These are phyloP conservation scores for Cadophora sp. DNA, from an alignment of 2,329 filamentous ascomycete species.

Conservation along the genomic window DNA sequence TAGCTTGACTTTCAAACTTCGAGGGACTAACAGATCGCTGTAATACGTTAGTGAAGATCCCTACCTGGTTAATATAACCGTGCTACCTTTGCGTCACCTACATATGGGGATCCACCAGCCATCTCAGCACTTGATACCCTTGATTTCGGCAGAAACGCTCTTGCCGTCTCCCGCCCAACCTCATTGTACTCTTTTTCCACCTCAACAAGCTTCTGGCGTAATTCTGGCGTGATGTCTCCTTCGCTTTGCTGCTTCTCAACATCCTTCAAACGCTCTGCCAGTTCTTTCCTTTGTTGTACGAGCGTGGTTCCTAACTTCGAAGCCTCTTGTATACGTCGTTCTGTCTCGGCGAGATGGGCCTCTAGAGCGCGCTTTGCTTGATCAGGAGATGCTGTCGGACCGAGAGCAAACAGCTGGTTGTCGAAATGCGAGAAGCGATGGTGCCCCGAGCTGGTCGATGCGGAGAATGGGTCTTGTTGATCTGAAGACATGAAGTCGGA, in stretches of 20 bases:
- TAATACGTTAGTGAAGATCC: slow-evolving; percentile 33
- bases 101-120: slow-evolving; percentile 49
- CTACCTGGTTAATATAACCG: slow-evolving; percentile 17
- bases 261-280: slow-evolving; percentile 82
- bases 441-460: slow-evolving; percentile 60
- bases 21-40: slow-evolving; percentile 75
- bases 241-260: slow-evolving; percentile 80
- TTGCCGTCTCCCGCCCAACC: slow-evolving; percentile 85
- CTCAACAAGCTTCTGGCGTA: slow-evolving; percentile 82
- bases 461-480: slow-evolving; percentile 59
- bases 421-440: slow-evolving; percentile 87
- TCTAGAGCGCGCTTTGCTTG: slow-evolving; percentile 90
- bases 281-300: slow-evolving; percentile 83
- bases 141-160: slow-evolving; percentile 87
- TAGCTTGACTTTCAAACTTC: slow-evolving; percentile 84
- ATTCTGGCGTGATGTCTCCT: slow-evolving; percentile 79
- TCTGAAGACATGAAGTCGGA: slow-evolving; percentile 30
- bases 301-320: slow-evolving; percentile 88
- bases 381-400: slow-evolving; percentile 77
- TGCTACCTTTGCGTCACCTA: slow-evolving; percentile 53
- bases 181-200: slow-evolving; percentile 97
- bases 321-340: slow-evolving; percentile 88
- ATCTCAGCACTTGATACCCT: slow-evolving; percentile 75
- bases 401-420: slow-evolving; percentile 77
- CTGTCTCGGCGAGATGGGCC: slow-evolving; percentile 90